These are phyloP conservation scores for Mycena galopus DNA, from an alignment of 768 basidiomycete species.

Conservation along the genomic window DNA sequence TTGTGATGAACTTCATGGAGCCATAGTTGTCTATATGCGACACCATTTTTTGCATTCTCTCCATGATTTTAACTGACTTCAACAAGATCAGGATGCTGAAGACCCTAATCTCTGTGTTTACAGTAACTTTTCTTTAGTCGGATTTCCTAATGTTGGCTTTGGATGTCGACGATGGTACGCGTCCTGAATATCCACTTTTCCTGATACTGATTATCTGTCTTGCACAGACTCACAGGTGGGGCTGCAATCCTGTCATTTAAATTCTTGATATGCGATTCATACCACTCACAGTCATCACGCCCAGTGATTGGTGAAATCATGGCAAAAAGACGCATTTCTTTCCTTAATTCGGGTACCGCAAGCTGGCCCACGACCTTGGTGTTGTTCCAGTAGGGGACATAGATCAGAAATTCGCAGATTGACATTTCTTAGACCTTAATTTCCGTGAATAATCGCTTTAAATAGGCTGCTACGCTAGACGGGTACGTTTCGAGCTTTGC, in stretches of 20 bases:
- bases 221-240: slow-evolving; percentile 34
- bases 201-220: no score
- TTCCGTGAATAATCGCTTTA: neutral
- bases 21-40: slow-evolving; percentile 45
- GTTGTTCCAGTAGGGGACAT: neutral
- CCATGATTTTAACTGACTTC: no score
- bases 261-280: no score
- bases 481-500: slow-evolving; percentile 28
- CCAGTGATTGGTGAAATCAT: slow-evolving; percentile 48
- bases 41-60: no score
- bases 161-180: slow-evolving; percentile 58
- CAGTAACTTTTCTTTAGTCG: neutral
- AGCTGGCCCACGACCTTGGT: neutral
- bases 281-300: slow-evolving; percentile 42
- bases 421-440: slow-evolving; percentile 7
- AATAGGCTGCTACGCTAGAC: slow-evolving; percentile 51
- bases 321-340: neutral
- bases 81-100: slow-evolving; percentile 20
- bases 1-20: slow-evolving; percentile 60
- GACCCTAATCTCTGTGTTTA: slow-evolving; percentile 6
- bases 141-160: neutral
- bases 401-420: neutral
- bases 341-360: neutral
- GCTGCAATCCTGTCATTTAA: no score
- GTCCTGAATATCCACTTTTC: neutral